Base-by-base conservation (phyloP, 306 rosid genomes). In the Aeschynomene evenia region DNA sequence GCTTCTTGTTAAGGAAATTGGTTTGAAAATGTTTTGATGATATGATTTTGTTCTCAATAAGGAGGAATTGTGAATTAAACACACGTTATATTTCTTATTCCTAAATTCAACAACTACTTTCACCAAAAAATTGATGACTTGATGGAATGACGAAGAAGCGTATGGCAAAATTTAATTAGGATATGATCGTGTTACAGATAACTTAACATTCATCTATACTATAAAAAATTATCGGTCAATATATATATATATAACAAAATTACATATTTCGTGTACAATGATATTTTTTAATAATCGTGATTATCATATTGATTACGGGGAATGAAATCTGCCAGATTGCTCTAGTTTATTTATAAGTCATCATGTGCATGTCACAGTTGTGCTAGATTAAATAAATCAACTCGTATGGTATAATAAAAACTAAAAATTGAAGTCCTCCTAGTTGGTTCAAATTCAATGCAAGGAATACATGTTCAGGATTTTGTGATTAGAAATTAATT, bases 31-130 rank as follows among this genome's bases (percentile, higher is more conserved):
- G 29, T 51, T 51, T 40, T n/a, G 14, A 49, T 49, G 69, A 50
- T 51, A 24, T 46, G n/a, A n/a, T n/a, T n/a, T n/a, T n/a, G n/a
- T 54, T 74, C 59, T 31, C 5, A 28, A 11, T 3, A 13, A 40
- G 9, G 34, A 52, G 37, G 21, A n/a, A n/a, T n/a, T n/a, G n/a
- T n/a, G n/a, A n/a, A n/a, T n/a, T n/a, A n/a, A 45, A 63, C 26
- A 63, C 45, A 39, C 19, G 48, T 63, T 52, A 23, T n/a, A 42
- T 28, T 28, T 26, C 22, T 7, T 2, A 5, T 9, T 2, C 7
- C 4, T 14, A 16, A 73, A 40, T 73, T 73, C 72, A 51, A 51
- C 72, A 62, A 72, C 77, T 19, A 51, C 78, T 31, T 55, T 45
- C 42, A 74, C 59, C 73, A 42, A n/a, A 45, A 29, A n/a, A 4